phyloP scores from a whole-genome alignment of 768 basidiomycete species.

The Amanita phalloides region DNA sequence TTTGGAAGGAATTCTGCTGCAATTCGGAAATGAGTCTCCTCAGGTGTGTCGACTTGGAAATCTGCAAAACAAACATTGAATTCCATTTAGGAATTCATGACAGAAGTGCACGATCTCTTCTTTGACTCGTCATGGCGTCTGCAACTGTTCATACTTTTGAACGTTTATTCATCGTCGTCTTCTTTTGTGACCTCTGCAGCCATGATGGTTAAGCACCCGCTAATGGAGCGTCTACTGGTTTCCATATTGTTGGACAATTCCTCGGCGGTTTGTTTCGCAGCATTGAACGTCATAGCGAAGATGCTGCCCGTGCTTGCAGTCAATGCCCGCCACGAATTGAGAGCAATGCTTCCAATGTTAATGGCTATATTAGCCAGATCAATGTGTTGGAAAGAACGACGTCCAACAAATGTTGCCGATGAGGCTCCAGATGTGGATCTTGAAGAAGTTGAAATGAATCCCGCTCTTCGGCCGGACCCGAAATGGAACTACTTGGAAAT shows the following conservation, averaged over 20 bases:
- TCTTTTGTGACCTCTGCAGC: slow-evolving; percentile 38
- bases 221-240: slow-evolving; percentile 53
- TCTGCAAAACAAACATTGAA: background rate
- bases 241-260: slow-evolving; percentile 71
- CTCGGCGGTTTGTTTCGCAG: slow-evolving; percentile 56
- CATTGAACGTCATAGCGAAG: slow-evolving; percentile 55
- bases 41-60: slow-evolving; percentile 33
- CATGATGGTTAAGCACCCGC: slow-evolving; percentile 46
- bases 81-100: slow-evolving; percentile 50
- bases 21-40: slow-evolving; percentile 51
- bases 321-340: slow-evolving; percentile 44
- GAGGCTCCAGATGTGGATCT: slow-evolving; percentile 21
- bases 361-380: slow-evolving; percentile 59
- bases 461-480: slow-evolving; percentile 32
- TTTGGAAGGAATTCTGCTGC: slow-evolving; percentile 64
- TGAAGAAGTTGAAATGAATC: slow-evolving; percentile 28
- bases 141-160: slow-evolving; percentile 59
- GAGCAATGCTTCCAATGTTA: slow-evolving; percentile 49
- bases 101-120: slow-evolving; percentile 57
- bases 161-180: slow-evolving; percentile 45
- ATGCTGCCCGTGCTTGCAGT: slow-evolving; percentile 68
- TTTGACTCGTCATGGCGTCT: slow-evolving; percentile 48
- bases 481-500: slow-evolving; percentile 52
- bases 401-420: slow-evolving; percentile 20
- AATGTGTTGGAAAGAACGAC: slow-evolving; percentile 63